phyloP scores from a whole-genome alignment of 306 rosid genomes.

The Calophaca sinica region DNA sequence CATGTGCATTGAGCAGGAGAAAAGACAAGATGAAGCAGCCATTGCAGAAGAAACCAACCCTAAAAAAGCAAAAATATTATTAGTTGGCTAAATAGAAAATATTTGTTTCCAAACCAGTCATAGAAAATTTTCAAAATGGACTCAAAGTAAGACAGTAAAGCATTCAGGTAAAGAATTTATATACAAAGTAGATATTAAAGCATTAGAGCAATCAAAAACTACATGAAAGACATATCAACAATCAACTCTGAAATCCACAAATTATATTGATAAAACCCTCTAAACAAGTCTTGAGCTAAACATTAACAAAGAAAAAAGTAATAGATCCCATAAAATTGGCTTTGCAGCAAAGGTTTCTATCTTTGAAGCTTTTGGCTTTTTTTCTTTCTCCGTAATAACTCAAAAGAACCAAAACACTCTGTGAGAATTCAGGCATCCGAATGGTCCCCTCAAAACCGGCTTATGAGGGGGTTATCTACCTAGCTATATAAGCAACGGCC shows the following conservation, averaged over 20 bases:
- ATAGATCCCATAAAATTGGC: conserved; percentile 16
- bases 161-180: neutral
- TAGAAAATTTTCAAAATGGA: neutral
- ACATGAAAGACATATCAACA: conserved; percentile 14
- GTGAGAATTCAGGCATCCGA: too few species aligned
- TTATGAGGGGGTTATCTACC: too few species aligned
- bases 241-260: neutral
- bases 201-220: neutral
- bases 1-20: conserved; percentile 56
- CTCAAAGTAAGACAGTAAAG: neutral
- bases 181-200: too few species aligned
- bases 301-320: conserved; percentile 17
- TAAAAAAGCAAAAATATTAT: conserved; percentile 22
- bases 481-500: too few species aligned
- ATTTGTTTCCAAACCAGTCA: neutral
- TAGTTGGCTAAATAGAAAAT: conserved; percentile 14
- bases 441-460: too few species aligned
- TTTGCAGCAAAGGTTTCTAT: conserved; percentile 11
- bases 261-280: neutral
- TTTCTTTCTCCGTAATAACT: neutral
- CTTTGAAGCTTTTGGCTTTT: neutral
- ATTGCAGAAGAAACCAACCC: conserved; percentile 53
- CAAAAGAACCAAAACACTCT: conserved; percentile 34
- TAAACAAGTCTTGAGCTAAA: conserved; percentile 6
- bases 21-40: conserved; percentile 69